These are phyloP conservation scores for Calcarisporium arbuscula DNA, from an alignment of 2,329 filamentous ascomycete genomes.

Conservation along the genomic window DNA sequence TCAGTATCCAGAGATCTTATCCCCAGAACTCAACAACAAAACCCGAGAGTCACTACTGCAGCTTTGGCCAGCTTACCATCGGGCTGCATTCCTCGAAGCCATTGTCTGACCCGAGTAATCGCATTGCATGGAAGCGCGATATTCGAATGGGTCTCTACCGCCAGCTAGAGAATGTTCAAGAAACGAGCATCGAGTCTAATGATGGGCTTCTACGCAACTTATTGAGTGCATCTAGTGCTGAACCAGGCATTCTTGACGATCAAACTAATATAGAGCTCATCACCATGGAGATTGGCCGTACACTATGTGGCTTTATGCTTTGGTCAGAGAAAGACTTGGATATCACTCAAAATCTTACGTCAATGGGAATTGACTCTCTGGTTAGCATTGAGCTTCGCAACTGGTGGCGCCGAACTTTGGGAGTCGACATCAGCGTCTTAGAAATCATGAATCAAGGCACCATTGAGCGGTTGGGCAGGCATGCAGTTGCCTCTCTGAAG, in stretches of 20 bases:
- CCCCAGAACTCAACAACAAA: not conserved
- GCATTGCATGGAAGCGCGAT: slow-evolving; percentile 4
- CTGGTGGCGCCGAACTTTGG: slow-evolving; percentile 16
- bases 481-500: slow-evolving; percentile 1
- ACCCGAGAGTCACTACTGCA: not conserved
- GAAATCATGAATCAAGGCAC: slow-evolving; percentile 9
- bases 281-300: not conserved
- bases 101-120: slow-evolving; percentile 2
- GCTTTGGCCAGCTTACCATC: not conserved
- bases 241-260: not conserved
- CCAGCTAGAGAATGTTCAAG: not conserved
- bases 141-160: slow-evolving; percentile 3
- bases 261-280: not conserved
- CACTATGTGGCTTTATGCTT: not conserved
- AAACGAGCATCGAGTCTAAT: not conserved
- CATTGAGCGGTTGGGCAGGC: slow-evolving; percentile 1
- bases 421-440: slow-evolving; percentile 15
- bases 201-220: not conserved
- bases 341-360: not conserved
- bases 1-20: not conserved
- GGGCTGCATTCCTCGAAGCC: slow-evolving; percentile 8
- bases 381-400: slow-evolving; percentile 17
- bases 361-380: slow-evolving; percentile 15
- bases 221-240: not conserved
- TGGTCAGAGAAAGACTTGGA: not conserved